Evolutionary conservation across 202 grass and related monocot genomes (phyloP).

Genomic region (Brachypodium distachyon): DNA sequence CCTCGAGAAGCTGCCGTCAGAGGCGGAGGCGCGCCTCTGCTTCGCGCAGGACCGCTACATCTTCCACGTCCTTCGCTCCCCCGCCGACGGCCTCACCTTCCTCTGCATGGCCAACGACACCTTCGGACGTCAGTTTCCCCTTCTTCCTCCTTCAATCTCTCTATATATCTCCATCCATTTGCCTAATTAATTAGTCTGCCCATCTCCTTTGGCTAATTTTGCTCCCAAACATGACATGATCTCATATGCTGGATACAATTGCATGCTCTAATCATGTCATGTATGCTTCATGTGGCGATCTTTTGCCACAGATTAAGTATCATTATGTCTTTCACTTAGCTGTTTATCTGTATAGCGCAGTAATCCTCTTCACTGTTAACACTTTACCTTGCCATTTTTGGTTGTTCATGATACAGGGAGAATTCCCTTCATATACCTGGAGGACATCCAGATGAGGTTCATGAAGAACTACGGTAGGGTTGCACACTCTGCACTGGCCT

Average conservation of each 20-base stretch:
- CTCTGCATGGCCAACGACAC: constrained; percentile 97
- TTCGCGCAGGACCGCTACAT: constrained; percentile 92
- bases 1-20: constrained; percentile 70
- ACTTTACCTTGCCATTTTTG: neutral
- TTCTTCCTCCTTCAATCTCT: neutral
- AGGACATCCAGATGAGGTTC: constrained; percentile 98
- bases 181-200: neutral
- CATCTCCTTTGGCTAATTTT: neutral
- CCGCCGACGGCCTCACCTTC: constrained; percentile 45
- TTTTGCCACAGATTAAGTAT: neutral
- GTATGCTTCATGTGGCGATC: neutral
- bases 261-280: neutral
- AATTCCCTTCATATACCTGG: constrained; percentile 84
- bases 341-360: neutral
- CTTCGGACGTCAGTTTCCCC: constrained; percentile 50
- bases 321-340: neutral
- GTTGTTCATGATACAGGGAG: constrained; percentile 47
- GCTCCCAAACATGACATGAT: neutral
- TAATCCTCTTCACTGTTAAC: neutral
- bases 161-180: neutral
- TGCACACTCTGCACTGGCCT: constrained; percentile 59
- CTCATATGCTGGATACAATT: neutral
- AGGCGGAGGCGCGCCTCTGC: constrained; percentile 60
- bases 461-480: constrained; percentile 90
- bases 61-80: constrained; percentile 80